These are phyloP conservation scores for Apiotrichum gracile DNA, from an alignment of 1,284 basidiomycete species.

Conservation along the genomic window DNA sequence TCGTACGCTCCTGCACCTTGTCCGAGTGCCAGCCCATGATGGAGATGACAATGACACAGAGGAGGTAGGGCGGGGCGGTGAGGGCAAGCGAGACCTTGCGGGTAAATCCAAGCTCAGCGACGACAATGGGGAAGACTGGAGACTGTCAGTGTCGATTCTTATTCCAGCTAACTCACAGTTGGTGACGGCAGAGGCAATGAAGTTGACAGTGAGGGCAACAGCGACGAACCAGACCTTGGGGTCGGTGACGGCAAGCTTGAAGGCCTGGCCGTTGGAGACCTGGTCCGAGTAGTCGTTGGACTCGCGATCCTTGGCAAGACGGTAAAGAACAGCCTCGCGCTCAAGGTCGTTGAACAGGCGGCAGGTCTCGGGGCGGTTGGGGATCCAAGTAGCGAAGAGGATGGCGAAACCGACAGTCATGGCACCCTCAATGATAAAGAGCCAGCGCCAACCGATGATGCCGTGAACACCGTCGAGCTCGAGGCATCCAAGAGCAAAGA, in stretches of 20 bases:
- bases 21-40: conserved; percentile 17
- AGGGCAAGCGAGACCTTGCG: conserved; percentile 41
- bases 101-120: conserved; percentile 36
- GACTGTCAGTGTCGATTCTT: conserved; percentile 16
- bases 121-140: conserved; percentile 37
- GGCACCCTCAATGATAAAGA: conserved; percentile 8
- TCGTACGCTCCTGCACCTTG: conserved; percentile 4
- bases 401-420: conserved; percentile 27
- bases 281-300: conserved; percentile 31
- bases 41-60: conserved; percentile 21
- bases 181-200: conserved; percentile 38
- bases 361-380: conserved; percentile 32
- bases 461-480: conserved; percentile 1
- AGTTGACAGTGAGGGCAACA: conserved; percentile 17
- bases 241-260: conserved; percentile 33
- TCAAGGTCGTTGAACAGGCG: conserved; percentile 33
- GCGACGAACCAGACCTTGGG: conserved; percentile 37
- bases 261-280: conserved; percentile 21
- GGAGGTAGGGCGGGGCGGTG: conserved; percentile 42
- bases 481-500: conserved; percentile 1
- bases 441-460: conserved; percentile 3
- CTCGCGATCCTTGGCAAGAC: conserved; percentile 34
- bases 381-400: conserved; percentile 33
- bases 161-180: conserved; percentile 23
- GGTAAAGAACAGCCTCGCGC: conserved; percentile 32